Evolutionary conservation across 208 protist genomes (phyloP), one percentile per base, ranked within the genome.

Genomic region (Trypanosoma platydactyli): DNA sequence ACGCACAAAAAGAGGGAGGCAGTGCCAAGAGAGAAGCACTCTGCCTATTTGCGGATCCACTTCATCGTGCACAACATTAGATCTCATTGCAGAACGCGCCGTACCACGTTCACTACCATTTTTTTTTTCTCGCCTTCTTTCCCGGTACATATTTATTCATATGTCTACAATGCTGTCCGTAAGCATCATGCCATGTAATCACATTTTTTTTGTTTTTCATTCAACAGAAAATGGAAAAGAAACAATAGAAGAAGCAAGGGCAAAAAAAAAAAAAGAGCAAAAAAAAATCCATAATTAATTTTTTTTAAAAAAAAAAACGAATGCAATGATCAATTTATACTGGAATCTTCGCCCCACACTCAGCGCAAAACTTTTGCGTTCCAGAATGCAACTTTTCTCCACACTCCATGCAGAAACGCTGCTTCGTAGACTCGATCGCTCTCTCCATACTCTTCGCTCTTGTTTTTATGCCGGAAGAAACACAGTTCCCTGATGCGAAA

Each of bases 401-500:
- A 51, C 89, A 94, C 5, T 85, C 73, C 48, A 77, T 74, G 67
- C 89, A 94, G 62, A 90, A 94, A 22, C 25, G 58, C 5, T 11
- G 25, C 20, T 56, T 56, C n/a, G 30, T 22, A 7, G 38, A 27
- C 33, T 46, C 50, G 27, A 7, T 50, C 22, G n/a, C 46, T 48
- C 13, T 22, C 18, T 22, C 40, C 41, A 13, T 44, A 22, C 42
- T 35, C 25, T 41, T 13, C 7, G 15, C 25, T 48, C 5, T 35
- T 24, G 18, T 18, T 72, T 66, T 40, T 0, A 51, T 20, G 42
- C 51, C 40, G 15, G 52, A 61, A 11, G 51, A 20, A 9, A 25
- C 53, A 30, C 57, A 40, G 3, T 68, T 74, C n/a, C 50, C 52
- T 1, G 65, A 6, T 11, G 7, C 41, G 49, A 12, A 22, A 57